phyloP scores from a whole-genome alignment of 208 protist genomes.

The Borovskyia barvae region DNA sequence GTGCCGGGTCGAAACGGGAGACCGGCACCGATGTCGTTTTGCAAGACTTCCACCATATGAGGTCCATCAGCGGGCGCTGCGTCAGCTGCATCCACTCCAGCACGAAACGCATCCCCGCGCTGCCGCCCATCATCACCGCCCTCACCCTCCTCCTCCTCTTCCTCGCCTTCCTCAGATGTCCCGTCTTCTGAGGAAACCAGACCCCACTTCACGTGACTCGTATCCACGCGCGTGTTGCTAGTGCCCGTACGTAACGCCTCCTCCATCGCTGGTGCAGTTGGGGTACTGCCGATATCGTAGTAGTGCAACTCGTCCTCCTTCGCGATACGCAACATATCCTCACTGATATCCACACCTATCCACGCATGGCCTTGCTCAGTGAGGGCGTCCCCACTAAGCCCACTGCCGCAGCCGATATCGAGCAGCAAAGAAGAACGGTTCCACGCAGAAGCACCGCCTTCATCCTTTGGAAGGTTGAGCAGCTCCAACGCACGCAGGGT shows the following conservation, averaged over 20 bases:
- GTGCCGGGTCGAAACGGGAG: slow-evolving; percentile 95
- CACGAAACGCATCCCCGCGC: too few relatives aligned
- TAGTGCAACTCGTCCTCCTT: slow-evolving; percentile 70
- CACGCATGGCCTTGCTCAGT: slow-evolving; percentile 93
- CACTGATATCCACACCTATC: slow-evolving; percentile 97
- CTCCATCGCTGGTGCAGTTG: slow-evolving; percentile 18
- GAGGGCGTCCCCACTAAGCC: slow-evolving; percentile 96
- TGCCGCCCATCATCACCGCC: slow-evolving; percentile 7
- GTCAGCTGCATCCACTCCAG: not conserved
- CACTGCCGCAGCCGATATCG: slow-evolving; percentile 99
- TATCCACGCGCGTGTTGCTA: slow-evolving; percentile 36
- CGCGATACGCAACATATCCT: slow-evolving; percentile 93
- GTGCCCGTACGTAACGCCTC: slow-evolving; percentile 18
- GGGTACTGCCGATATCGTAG: slow-evolving; percentile 21
- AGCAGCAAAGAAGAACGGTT: slow-evolving; percentile 86
- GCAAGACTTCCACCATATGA: slow-evolving; percentile 83
- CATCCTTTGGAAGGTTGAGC: slow-evolving; percentile 79
- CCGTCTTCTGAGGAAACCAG: slow-evolving; percentile 51
- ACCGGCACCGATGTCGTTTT: slow-evolving; percentile 95
- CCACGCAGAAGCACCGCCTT: slow-evolving; percentile 3
- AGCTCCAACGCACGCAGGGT: slow-evolving; percentile 98
- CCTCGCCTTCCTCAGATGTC: slow-evolving; percentile 24
- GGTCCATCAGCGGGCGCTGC: slow-evolving; percentile 22
- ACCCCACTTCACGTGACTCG: slow-evolving; percentile 75
- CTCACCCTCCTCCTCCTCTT: slow-evolving; percentile 6